Evolutionary conservation across 2,329 filamentous ascomycete species (phyloP).

Genomic region (Alternaria arborescens): DNA sequence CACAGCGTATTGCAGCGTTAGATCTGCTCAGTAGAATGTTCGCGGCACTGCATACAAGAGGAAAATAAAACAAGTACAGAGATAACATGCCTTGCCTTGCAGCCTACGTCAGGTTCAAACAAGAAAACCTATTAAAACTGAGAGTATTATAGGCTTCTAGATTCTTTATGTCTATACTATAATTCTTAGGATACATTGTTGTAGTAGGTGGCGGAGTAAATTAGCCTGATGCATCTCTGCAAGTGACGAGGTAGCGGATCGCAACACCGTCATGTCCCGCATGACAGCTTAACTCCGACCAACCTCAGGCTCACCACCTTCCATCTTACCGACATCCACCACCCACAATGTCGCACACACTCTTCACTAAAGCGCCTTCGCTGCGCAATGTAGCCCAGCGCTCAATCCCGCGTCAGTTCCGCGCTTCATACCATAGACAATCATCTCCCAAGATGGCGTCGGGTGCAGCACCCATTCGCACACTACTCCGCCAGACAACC

Average conservation of each 20-base stretch:
- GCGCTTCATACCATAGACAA: slow-evolving; percentile 25
- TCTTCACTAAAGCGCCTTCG: slow-evolving; percentile 22
- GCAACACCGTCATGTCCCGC: neutral
- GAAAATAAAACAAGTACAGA: no score
- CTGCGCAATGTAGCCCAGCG: slow-evolving; percentile 20
- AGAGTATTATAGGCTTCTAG: no score
- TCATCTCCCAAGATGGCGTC: slow-evolving; percentile 35
- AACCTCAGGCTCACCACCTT: slow-evolving; percentile 27
- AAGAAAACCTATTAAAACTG: no score
- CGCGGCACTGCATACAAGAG: no score
- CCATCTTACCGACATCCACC: slow-evolving; percentile 15
- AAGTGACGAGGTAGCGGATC: neutral
- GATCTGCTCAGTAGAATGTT: neutral
- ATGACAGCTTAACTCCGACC: slow-evolving; percentile 18
- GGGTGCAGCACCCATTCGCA: slow-evolving; percentile 35
- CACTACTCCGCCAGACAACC: slow-evolving; percentile 40
- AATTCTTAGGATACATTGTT: no score
- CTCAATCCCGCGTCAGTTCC: slow-evolving; percentile 16
- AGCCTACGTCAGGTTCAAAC: no score
- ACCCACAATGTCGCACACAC: slow-evolving; percentile 25
- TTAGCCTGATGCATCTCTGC: neutral
- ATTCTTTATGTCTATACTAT: no score
- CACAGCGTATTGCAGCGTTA: neutral
- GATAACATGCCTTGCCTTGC: no score
- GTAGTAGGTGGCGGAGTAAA: neutral